Percentiles rank a stretch among this genome's conserved stretches.
Evolutionary conservation across 768 basidiomycete species (phyloP).

Genomic region (Arthromyces matolae): DNA sequence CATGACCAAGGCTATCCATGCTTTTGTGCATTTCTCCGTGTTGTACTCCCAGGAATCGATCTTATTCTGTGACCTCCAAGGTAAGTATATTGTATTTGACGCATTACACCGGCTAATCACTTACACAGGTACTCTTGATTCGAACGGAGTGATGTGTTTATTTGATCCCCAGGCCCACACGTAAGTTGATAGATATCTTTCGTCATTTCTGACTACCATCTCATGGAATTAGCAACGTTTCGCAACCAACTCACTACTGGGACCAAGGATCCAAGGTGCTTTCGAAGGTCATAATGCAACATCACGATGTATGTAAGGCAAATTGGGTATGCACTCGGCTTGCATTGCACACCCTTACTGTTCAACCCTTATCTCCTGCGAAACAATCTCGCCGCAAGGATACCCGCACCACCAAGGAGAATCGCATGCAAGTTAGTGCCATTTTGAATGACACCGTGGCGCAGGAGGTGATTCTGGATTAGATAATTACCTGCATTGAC

Average conservation of each 20-base stretch:
- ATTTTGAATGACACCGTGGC: no score
- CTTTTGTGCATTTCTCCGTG: constrained; percentile 23
- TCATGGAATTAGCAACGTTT: not conserved
- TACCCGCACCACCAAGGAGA: no score
- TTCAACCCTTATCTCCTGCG: not conserved
- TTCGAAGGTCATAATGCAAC: not conserved
- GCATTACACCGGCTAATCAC: not conserved
- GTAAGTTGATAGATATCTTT: constrained; percentile 7
- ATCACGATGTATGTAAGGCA: not conserved
- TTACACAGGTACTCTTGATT: constrained; percentile 12
- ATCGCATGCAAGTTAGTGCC: no score
- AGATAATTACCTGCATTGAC: no score
- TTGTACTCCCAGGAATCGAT: constrained; percentile 18
- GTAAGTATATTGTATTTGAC: constrained; percentile 4
- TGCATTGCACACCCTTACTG: not conserved
- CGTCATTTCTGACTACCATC: not conserved
- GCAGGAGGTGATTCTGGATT: no score
- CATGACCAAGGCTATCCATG: constrained; percentile 23
- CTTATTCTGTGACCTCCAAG: constrained; percentile 27
- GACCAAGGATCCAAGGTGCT: not conserved
- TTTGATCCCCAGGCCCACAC: constrained; percentile 25
- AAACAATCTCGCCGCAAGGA: no score
- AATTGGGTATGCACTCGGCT: constrained; percentile 5
- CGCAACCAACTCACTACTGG: not conserved
- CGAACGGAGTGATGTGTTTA: constrained; percentile 19